A percentile compares a stretch with the other conserved stretches of the same genome.
phyloP scores from a whole-genome alignment of 192 early-diverging fungal genomes.

The Backusella westeae region DNA sequence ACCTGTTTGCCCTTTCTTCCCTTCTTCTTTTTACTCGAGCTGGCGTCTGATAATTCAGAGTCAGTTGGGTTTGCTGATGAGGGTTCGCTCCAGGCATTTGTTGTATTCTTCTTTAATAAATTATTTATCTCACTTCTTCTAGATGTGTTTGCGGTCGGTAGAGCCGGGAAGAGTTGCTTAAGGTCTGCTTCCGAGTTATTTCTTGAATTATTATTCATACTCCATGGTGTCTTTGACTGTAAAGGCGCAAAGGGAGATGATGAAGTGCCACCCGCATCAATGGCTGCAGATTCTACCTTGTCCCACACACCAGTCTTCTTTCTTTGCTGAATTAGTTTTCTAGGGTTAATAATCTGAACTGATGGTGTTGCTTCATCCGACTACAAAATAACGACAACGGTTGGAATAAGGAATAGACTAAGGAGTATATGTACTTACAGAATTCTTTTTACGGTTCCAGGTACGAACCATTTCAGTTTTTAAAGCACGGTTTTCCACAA shows the following conservation, averaged over 20 bases:
- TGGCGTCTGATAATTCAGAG: conserved; percentile 28
- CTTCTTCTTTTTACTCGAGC: conserved; percentile 48
- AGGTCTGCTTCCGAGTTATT: not conserved
- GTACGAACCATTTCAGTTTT: conserved; percentile 57
- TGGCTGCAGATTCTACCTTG: conserved; percentile 42
- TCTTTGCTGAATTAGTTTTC: conserved; percentile 34
- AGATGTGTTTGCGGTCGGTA: conserved; percentile 23
- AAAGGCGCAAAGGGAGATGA: conserved; percentile 15
- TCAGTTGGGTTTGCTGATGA: conserved; percentile 21
- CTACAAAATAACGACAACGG: conserved; percentile 6
- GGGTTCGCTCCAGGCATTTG: conserved; percentile 7
- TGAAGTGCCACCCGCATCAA: conserved; percentile 28
- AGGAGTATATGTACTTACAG: conserved; percentile 25
- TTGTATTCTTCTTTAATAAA: not conserved
- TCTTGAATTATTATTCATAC: conserved; percentile 17
- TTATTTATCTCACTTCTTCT: not conserved
- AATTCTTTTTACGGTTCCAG: conserved; percentile 66
- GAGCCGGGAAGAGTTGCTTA: conserved; percentile 30
- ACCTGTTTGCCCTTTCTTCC: conserved; percentile 64
- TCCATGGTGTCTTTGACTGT: conserved; percentile 33
- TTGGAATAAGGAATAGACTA: not conserved
- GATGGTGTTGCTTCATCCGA: conserved; percentile 46
- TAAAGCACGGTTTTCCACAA: conserved; percentile 44
- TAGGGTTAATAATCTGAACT: conserved; percentile 72
- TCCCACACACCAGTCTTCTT: conserved; percentile 47